These are phyloP conservation scores for Delphinella strobiligena DNA, from an alignment of 2,329 filamentous ascomycete species.

Conservation along the genomic window DNA sequence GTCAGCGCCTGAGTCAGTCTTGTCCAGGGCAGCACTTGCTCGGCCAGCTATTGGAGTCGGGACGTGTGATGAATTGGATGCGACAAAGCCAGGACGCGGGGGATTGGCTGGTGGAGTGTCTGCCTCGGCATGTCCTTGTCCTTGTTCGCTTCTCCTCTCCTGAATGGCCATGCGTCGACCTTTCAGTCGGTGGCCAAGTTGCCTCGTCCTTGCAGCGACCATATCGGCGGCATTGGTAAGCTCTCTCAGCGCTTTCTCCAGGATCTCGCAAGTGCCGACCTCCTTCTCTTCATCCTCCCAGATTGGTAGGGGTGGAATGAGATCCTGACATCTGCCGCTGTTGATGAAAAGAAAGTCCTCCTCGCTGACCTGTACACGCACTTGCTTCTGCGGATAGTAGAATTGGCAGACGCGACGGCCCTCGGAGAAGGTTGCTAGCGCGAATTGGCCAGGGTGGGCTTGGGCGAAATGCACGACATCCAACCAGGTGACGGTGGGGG, in stretches of 20 bases:
- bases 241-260: constrained; percentile 65
- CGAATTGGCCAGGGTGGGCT: constrained; percentile 66
- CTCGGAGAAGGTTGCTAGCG: constrained; percentile 55
- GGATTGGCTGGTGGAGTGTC: neutral
- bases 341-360: constrained; percentile 79
- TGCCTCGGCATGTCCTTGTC: neutral
- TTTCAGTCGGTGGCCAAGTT: constrained; percentile 70
- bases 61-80: constrained; percentile 2
- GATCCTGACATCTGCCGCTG: constrained; percentile 69
- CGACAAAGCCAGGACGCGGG: neutral
- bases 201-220: constrained; percentile 59
- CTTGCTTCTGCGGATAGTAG: constrained; percentile 55
- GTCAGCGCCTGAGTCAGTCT: constrained; percentile 34
- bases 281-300: constrained; percentile 81
- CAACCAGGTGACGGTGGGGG: constrained; percentile 58
- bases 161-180: constrained; percentile 63
- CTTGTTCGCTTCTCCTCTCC: constrained; percentile 41
- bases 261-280: constrained; percentile 68
- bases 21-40: neutral
- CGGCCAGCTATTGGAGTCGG: neutral
- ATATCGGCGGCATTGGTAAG: constrained; percentile 68
- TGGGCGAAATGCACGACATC: constrained; percentile 79
- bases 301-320: constrained; percentile 69
- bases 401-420: constrained; percentile 68
- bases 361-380: constrained; percentile 73